A percentile compares a stretch with the other conserved stretches of the same genome.
These are phyloP conservation scores for Passalora sequoiae DNA, from an alignment of 2,329 filamentous ascomycete genomes.

Conservation along the genomic window DNA sequence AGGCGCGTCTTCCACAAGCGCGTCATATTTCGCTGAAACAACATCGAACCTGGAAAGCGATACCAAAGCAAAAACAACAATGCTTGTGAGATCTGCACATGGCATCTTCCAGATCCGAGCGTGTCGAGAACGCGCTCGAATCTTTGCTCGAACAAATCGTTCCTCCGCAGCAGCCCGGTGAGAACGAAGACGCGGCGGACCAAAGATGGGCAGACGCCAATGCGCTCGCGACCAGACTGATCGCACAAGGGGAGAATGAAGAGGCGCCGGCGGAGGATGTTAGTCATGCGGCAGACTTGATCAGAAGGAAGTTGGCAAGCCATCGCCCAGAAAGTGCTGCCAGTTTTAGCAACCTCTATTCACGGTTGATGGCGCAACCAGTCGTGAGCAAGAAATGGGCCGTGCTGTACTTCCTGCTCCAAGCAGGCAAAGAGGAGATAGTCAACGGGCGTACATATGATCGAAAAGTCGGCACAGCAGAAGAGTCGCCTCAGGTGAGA, in stretches of 20 bases:
- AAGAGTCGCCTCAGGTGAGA: slow-evolving; percentile 8
- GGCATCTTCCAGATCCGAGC: slow-evolving; percentile 39
- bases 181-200: slow-evolving; percentile 63
- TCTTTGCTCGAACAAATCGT: slow-evolving; percentile 72
- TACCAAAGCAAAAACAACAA: too few relatives aligned
- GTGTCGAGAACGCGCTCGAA: slow-evolving; percentile 73
- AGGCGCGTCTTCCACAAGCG: too few relatives aligned
- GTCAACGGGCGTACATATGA: slow-evolving; percentile 9
- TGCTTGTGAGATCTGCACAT: slow-evolving; percentile 3
- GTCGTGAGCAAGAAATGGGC: slow-evolving; percentile 96
- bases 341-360: slow-evolving; percentile 85
- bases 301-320: slow-evolving; percentile 79
- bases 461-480: slow-evolving; percentile 4
- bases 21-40: too few relatives aligned
- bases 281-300: slow-evolving; percentile 87
- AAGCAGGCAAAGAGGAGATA: slow-evolving; percentile 58
- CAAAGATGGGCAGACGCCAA: slow-evolving; percentile 62
- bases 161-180: slow-evolving; percentile 55
- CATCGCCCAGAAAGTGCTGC: slow-evolving; percentile 67
- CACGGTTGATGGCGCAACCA: slow-evolving; percentile 79
- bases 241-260: slow-evolving; percentile 42
- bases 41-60: too few relatives aligned
- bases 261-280: slow-evolving; percentile 60
- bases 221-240: slow-evolving; percentile 46
- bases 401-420: slow-evolving; percentile 85